These are phyloP conservation scores for Nakazawaea populi DNA, from an alignment of 805 yeast species.

Conservation along the genomic window DNA sequence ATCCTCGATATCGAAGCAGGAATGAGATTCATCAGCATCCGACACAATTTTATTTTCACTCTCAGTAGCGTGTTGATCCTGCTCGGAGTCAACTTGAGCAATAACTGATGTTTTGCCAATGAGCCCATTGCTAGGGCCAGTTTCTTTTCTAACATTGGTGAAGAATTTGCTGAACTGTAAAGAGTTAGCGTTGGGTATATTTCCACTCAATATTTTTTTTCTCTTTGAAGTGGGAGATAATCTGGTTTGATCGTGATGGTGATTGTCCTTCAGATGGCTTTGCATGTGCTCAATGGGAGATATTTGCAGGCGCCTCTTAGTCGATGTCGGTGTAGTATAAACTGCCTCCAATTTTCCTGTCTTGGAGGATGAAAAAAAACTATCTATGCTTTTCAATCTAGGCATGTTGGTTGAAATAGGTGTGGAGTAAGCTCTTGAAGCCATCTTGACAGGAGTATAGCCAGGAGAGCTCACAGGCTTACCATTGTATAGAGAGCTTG, in stretches of 20 bases:
- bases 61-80: background rate
- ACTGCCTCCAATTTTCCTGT: conserved; percentile 4
- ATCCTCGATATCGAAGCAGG: background rate
- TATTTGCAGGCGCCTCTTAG: conserved; percentile 13
- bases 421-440: conserved; percentile 10
- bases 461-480: background rate
- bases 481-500: conserved; percentile 13
- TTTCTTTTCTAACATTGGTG: background rate
- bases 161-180: conserved; percentile 16
- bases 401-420: conserved; percentile 1
- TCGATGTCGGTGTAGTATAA: conserved; percentile 16
- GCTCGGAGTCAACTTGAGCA: too few species aligned
- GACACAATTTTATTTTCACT: conserved; percentile 11
- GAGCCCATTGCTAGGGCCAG: background rate
- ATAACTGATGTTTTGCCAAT: too few species aligned
- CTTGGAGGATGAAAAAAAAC: background rate
- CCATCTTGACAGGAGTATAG: conserved; percentile 1
- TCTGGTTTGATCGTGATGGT: background rate
- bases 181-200: background rate
- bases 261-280: background rate
- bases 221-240: conserved; percentile 21
- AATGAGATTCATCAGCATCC: conserved; percentile 3
- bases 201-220: conserved; percentile 17
- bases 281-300: background rate
- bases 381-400: conserved; percentile 3